Evolutionary conservation across 306 rosid species (phyloP).

Genomic region (Heteromeles arbutifolia): DNA sequence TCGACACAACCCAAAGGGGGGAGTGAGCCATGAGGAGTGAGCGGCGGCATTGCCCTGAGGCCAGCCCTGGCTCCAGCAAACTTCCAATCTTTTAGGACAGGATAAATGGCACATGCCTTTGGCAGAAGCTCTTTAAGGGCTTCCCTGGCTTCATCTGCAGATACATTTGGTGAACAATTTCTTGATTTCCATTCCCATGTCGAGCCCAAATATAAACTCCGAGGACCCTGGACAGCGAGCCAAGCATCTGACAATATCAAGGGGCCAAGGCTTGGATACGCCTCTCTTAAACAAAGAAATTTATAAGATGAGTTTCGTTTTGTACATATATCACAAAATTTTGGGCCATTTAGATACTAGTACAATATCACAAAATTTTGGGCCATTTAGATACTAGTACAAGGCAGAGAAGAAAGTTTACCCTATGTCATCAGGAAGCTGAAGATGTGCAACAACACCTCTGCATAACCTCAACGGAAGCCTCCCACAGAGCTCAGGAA

Average conservation of each 20-base stretch:
- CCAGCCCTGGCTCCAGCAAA: slow-evolving; percentile 76
- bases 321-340: too few relatives aligned
- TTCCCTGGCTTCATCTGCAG: slow-evolving; percentile 48
- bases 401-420: slow-evolving; percentile 16
- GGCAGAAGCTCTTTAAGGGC: slow-evolving; percentile 68
- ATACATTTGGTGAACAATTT: slow-evolving; percentile 60
- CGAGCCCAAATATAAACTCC: slow-evolving; percentile 59
- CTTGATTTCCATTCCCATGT: slow-evolving; percentile 92
- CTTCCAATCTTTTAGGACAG: slow-evolving; percentile 58
- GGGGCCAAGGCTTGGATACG: slow-evolving; percentile 58
- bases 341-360: not conserved
- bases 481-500: slow-evolving; percentile 78
- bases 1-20: slow-evolving; percentile 81
- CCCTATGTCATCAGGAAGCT: slow-evolving; percentile 53
- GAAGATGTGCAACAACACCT: slow-evolving; percentile 75
- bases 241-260: slow-evolving; percentile 85
- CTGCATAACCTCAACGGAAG: slow-evolving; percentile 91
- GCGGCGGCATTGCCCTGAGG: slow-evolving; percentile 97
- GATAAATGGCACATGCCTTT: slow-evolving; percentile 61
- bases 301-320: not conserved
- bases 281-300: slow-evolving; percentile 40
- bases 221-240: slow-evolving; percentile 70
- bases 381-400: not conserved
- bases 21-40: slow-evolving; percentile 70
- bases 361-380: not conserved